Conservation (phyloP, 2,329 filamentous ascomycete species). For the Coniella lustricola region DNA sequence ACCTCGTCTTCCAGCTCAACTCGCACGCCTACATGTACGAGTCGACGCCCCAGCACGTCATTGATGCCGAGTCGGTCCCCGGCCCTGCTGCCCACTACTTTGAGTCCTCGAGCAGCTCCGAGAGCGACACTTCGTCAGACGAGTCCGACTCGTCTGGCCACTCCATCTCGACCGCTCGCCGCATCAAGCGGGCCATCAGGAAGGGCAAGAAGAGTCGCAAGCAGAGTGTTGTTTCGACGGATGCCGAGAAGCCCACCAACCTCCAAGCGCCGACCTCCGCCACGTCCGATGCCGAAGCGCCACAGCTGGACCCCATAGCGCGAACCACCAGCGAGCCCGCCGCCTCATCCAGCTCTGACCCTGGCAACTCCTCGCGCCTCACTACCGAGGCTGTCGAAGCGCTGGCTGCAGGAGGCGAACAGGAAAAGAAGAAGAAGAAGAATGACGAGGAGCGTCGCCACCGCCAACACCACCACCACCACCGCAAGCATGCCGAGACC, state of each 20-base stretch:
- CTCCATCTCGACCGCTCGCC: constrained; percentile 44
- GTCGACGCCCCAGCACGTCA: constrained; percentile 62
- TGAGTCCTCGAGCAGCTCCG: constrained; percentile 41
- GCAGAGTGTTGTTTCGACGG: constrained; percentile 45
- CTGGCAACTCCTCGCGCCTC: constrained; percentile 4
- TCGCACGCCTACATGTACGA: constrained; percentile 63
- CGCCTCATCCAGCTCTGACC: constrained; percentile 13
- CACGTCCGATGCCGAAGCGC: neutral
- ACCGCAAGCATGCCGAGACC: constrained; percentile 26
- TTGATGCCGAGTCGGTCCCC: constrained; percentile 55
- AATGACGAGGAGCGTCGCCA: constrained; percentile 11
- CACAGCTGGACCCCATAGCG: neutral
- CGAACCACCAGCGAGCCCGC: constrained; percentile 15
- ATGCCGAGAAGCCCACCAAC: constrained; percentile 29
- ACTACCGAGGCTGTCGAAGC: constrained; percentile 13
- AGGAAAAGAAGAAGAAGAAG: constrained; percentile 11
- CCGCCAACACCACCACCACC: neutral
- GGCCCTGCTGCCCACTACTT: constrained; percentile 62
- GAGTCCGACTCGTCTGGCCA: constrained; percentile 50
- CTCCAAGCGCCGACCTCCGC: constrained; percentile 1
- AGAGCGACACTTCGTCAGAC: constrained; percentile 37
- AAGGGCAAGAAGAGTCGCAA: constrained; percentile 59
- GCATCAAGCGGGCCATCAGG: constrained; percentile 55
- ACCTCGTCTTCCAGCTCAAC: constrained; percentile 70
- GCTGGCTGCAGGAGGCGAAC: constrained; percentile 17